These are phyloP conservation scores for Pulveroboletus sp. DNA, from an alignment of 768 basidiomycete genomes.

Conservation along the genomic window DNA sequence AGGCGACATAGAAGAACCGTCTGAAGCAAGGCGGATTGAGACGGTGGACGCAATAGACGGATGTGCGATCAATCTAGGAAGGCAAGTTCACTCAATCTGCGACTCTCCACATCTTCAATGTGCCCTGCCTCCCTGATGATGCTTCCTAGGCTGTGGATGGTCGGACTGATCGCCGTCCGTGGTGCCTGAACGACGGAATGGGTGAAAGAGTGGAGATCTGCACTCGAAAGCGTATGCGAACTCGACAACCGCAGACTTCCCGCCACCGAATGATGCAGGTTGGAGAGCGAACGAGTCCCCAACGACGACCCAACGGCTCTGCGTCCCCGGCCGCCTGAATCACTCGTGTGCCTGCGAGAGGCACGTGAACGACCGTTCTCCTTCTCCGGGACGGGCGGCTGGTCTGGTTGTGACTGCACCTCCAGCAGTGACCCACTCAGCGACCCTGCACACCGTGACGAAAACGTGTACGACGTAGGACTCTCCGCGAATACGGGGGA, in stretches of 20 bases:
- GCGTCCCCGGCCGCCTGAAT: conserved; percentile 15
- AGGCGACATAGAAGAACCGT: too few relatives aligned
- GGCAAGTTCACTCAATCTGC: conserved; percentile 67
- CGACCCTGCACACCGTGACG: conserved; percentile 14
- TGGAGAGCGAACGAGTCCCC: conserved; percentile 37
- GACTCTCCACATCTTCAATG: conserved; percentile 65
- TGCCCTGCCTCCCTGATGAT: conserved; percentile 48
- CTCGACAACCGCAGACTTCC: conserved; percentile 27
- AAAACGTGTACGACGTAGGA: conserved; percentile 22
- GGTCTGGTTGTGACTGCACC: conserved; percentile 13
- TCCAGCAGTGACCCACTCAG: conserved; percentile 3
- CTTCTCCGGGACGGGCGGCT: conserved; percentile 10
- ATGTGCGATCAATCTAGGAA: conserved; percentile 42
- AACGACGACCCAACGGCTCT: conserved; percentile 6
- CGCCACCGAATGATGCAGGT: conserved; percentile 42
- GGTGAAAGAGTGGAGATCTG: conserved; percentile 31
- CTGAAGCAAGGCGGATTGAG: not conserved
- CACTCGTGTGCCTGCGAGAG: conserved; percentile 18
- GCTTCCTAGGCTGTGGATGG: conserved; percentile 53
- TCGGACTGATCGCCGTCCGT: conserved; percentile 48
- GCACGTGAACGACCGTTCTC: not conserved
- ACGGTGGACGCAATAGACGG: not conserved
- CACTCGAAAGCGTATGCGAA: conserved; percentile 16
- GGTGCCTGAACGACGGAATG: conserved; percentile 9
- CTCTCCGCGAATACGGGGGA: conserved; percentile 18